Percentiles rank a stretch among this genome's conserved stretches.
These are phyloP conservation scores for Microdochium paspali DNA, from an alignment of 2,329 filamentous ascomycete genomes.

Conservation along the genomic window DNA sequence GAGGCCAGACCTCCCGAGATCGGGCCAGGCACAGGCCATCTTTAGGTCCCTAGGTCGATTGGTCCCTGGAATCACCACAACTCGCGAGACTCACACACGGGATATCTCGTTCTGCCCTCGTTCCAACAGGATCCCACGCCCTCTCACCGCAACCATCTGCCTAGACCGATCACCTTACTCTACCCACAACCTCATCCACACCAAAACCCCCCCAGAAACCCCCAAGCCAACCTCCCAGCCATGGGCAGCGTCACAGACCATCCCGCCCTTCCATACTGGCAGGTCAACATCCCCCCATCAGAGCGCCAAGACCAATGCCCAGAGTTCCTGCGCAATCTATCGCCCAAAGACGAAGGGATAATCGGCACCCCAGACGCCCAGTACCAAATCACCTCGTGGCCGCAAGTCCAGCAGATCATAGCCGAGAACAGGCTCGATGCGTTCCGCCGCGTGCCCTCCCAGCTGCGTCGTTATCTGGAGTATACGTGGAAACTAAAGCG, in stretches of 20 bases:
- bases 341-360: constrained; percentile 59
- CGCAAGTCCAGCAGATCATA: constrained; percentile 55
- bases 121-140: too few species aligned
- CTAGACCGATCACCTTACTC: too few species aligned
- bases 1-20: too few species aligned
- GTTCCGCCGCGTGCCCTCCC: constrained; percentile 69
- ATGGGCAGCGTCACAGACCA: constrained; percentile 21
- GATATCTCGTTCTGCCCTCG: too few species aligned
- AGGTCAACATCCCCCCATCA: constrained; percentile 61
- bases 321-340: constrained; percentile 53
- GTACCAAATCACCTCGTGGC: constrained; percentile 60
- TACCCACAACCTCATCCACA: too few species aligned
- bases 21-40: too few species aligned
- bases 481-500: constrained; percentile 56
- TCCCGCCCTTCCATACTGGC: constrained; percentile 58
- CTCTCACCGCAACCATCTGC: too few species aligned
- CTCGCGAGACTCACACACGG: too few species aligned
- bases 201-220: too few species aligned
- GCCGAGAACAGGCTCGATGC: constrained; percentile 57
- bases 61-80: too few species aligned
- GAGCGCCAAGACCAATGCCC: constrained; percentile 62
- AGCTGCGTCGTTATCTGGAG: constrained; percentile 68
- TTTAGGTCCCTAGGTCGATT: too few species aligned
- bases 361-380: constrained; percentile 60
- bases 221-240: background rate